Percentiles rank a stretch among this genome's conserved stretches.
phyloP scores from a whole-genome alignment of 1,139 yeast genomes.

The Saccharomyces hybrid region DNA sequence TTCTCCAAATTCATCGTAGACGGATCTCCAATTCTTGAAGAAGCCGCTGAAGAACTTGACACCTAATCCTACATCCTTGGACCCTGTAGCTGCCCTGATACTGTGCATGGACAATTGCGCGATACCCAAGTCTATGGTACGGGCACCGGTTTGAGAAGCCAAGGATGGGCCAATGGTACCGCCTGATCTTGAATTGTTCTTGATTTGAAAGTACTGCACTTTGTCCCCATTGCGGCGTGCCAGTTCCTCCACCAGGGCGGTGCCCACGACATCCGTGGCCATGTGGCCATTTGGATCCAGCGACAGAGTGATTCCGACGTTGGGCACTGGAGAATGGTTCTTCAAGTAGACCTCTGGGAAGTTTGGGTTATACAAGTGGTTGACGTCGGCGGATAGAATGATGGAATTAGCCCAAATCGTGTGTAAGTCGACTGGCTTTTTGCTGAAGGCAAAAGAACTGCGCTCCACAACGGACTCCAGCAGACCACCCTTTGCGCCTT shows the following conservation, averaged over 20 bases:
- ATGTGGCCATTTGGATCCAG: slow-evolving; percentile 73
- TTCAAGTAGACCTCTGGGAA: slow-evolving; percentile 57
- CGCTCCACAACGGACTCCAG: slow-evolving; percentile 40
- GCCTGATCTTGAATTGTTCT: slow-evolving; percentile 68
- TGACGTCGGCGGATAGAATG: slow-evolving; percentile 60
- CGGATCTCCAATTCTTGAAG: slow-evolving; percentile 50
- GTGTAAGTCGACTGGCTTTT: slow-evolving; percentile 27
- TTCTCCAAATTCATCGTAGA: slow-evolving; percentile 40
- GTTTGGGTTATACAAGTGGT: slow-evolving; percentile 57
- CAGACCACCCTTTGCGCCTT: slow-evolving; percentile 52
- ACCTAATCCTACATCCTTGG: slow-evolving; percentile 62
- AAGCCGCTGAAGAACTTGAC: slow-evolving; percentile 57
- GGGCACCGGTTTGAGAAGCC: slow-evolving; percentile 59
- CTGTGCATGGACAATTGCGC: slow-evolving; percentile 80
- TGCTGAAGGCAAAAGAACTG: slow-evolving; percentile 23
- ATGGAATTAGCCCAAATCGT: slow-evolving; percentile 48
- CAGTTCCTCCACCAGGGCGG: slow-evolving; percentile 57
- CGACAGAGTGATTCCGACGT: slow-evolving; percentile 63
- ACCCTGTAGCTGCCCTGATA: slow-evolving; percentile 67
- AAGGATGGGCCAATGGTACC: slow-evolving; percentile 76
- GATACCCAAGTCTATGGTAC: slow-evolving; percentile 70
- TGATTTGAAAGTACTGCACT: slow-evolving; percentile 61
- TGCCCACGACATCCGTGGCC: slow-evolving; percentile 71
- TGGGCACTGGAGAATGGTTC: slow-evolving; percentile 69
- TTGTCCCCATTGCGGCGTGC: slow-evolving; percentile 54